These are phyloP conservation scores for Torulaspora maleeae DNA, from an alignment of 805 yeast species.

Conservation along the genomic window DNA sequence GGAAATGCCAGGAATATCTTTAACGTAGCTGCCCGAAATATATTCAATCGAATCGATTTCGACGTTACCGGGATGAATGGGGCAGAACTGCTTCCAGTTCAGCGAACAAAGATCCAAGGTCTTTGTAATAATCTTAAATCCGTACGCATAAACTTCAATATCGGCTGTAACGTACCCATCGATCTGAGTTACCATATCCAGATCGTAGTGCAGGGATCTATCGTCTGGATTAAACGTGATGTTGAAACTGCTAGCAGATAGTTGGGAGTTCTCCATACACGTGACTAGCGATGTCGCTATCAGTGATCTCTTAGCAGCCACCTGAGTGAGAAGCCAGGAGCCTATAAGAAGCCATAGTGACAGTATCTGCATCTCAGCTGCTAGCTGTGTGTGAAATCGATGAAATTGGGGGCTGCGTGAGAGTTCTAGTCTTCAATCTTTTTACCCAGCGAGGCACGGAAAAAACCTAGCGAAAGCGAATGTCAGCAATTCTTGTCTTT, in stretches of 20 bases:
- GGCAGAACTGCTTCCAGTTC: constrained; percentile 85
- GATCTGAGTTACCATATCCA: constrained; percentile 66
- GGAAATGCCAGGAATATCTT: constrained; percentile 76
- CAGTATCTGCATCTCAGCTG: constrained; percentile 7
- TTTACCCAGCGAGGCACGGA: background rate
- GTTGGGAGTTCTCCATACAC: constrained; percentile 72
- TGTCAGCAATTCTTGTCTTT: background rate
- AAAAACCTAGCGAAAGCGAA: constrained; percentile 4
- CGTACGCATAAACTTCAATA: constrained; percentile 78
- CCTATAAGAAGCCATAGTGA: constrained; percentile 9
- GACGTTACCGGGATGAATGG: constrained; percentile 74
- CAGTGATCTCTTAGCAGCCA: constrained; percentile 36
- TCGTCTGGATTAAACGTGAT: constrained; percentile 73
- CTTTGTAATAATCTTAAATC: constrained; percentile 61
- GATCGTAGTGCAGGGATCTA: constrained; percentile 59
- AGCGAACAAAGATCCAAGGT: constrained; percentile 56
- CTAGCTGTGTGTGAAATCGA: background rate
- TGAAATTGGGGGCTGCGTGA: background rate
- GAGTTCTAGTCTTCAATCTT: background rate
- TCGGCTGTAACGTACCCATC: constrained; percentile 63
- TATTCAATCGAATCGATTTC: constrained; percentile 69
- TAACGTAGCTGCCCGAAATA: constrained; percentile 45
- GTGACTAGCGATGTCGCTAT: constrained; percentile 76
- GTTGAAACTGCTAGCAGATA: constrained; percentile 69
- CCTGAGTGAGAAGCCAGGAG: constrained; percentile 10